These are phyloP conservation scores for Bjerkandera adusta DNA, from an alignment of 1,284 basidiomycete species.

Conservation along the genomic window DNA sequence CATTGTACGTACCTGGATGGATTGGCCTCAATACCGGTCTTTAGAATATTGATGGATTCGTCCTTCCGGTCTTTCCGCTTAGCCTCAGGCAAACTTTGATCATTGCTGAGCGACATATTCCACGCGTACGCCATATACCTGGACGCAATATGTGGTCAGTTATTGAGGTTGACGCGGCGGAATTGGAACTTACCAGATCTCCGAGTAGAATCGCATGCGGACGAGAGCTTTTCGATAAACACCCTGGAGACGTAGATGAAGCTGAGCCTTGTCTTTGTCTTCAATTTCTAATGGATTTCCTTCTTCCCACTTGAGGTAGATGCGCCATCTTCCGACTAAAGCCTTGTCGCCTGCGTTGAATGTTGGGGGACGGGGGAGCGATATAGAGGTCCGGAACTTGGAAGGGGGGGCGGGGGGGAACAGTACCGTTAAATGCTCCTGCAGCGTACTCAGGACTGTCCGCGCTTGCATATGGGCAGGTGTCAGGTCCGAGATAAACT, in stretches of 20 bases:
- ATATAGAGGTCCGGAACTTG: slow-evolving; percentile 42
- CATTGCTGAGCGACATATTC: slow-evolving; percentile 68
- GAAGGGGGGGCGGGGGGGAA: slow-evolving; percentile 52
- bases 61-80: slow-evolving; percentile 44
- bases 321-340: slow-evolving; percentile 84
- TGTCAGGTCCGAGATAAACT: slow-evolving; percentile 86
- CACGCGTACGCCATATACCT: slow-evolving; percentile 93
- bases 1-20: slow-evolving; percentile 61
- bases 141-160: slow-evolving; percentile 8
- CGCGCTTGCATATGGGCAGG: slow-evolving; percentile 93
- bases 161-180: slow-evolving; percentile 1
- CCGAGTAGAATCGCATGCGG: slow-evolving; percentile 91
- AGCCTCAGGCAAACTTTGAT: slow-evolving; percentile 15
- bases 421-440: slow-evolving; percentile 65
- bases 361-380: slow-evolving; percentile 72
- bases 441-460: slow-evolving; percentile 82
- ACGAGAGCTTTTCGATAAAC: slow-evolving; percentile 89
- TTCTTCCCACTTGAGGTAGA: slow-evolving; percentile 95
- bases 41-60: slow-evolving; percentile 80
- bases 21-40: slow-evolving; percentile 87
- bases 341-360: slow-evolving; percentile 74
- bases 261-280: slow-evolving; percentile 70
- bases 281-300: slow-evolving; percentile 91
- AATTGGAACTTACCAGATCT: slow-evolving; percentile 73
- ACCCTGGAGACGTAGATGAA: slow-evolving; percentile 74